These are phyloP conservation scores for Aspergillus haitiensis DNA, from an alignment of 495 filamentous ascomycete species.

Conservation along the genomic window DNA sequence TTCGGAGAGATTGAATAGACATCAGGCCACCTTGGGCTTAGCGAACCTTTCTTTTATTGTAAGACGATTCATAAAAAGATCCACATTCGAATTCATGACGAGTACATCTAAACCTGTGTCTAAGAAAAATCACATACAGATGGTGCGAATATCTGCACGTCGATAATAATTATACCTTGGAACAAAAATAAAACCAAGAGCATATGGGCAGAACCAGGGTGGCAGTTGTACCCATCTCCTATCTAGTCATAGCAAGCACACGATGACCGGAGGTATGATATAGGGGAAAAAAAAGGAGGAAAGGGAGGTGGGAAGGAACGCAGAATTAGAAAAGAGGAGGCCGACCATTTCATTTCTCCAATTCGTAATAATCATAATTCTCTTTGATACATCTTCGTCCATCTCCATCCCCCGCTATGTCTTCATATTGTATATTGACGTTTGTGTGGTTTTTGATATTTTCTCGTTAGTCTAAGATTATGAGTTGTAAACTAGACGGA, in stretches of 20 bases:
- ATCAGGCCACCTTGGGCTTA: neutral
- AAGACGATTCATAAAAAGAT: too few species aligned
- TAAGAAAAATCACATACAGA: conserved; percentile 4
- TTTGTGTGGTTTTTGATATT: neutral
- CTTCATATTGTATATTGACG: neutral
- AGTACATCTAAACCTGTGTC: neutral
- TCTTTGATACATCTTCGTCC: neutral
- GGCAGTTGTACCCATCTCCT: neutral
- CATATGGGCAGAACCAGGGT: conserved; percentile 1
- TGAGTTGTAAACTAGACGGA: conserved; percentile 70
- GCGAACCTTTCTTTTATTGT: neutral
- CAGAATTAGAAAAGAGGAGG: neutral
- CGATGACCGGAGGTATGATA: neutral
- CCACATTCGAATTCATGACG: neutral
- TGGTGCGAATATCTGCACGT: conserved; percentile 4
- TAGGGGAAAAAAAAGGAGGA: too few species aligned
- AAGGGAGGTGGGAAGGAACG: too few species aligned
- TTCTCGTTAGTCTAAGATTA: neutral
- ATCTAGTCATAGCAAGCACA: neutral
- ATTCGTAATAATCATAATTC: conserved; percentile 26
- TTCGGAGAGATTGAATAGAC: neutral
- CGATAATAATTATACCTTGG: conserved; percentile 14
- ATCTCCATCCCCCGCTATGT: neutral
- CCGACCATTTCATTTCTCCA: conserved; percentile 5
- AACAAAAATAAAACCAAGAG: neutral